These are phyloP conservation scores for Microcera coccophila DNA, from an alignment of 2,329 filamentous ascomycete genomes.

Conservation along the genomic window DNA sequence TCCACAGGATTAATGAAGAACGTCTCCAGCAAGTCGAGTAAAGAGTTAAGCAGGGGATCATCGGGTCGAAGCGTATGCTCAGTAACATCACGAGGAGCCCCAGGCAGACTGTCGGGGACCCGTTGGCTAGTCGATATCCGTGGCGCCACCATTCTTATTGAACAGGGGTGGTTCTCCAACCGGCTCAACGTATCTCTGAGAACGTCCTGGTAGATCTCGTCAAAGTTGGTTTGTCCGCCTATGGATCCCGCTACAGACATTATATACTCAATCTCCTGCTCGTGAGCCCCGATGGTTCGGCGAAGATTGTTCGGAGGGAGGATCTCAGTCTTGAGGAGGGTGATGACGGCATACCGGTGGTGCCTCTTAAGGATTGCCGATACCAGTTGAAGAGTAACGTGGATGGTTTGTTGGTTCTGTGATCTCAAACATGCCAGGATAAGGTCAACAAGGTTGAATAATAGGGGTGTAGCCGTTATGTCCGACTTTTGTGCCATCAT, in stretches of 20 bases:
- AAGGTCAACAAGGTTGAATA: slow-evolving; percentile 92
- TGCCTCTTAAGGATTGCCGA: slow-evolving; percentile 84
- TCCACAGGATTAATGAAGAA: slow-evolving; percentile 92
- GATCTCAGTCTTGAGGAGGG: slow-evolving; percentile 65
- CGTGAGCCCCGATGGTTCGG: slow-evolving; percentile 69
- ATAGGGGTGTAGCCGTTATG: slow-evolving; percentile 68
- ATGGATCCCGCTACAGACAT: slow-evolving; percentile 65
- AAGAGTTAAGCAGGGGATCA: slow-evolving; percentile 61
- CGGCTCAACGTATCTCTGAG: slow-evolving; percentile 66
- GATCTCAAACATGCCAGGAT: slow-evolving; percentile 82
- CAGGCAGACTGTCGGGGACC: slow-evolving; percentile 53
- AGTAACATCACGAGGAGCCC: slow-evolving; percentile 57
- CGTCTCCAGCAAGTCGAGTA: slow-evolving; percentile 66
- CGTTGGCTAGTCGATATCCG: slow-evolving; percentile 54
- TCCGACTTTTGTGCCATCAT: slow-evolving; percentile 74
- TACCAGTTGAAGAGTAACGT: slow-evolving; percentile 81
- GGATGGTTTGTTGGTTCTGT: slow-evolving; percentile 80
- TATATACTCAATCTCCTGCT: slow-evolving; percentile 70
- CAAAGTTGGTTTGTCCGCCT: slow-evolving; percentile 65
- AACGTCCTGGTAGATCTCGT: slow-evolving; percentile 68
- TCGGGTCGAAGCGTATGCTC: slow-evolving; percentile 59
- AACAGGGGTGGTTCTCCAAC: slow-evolving; percentile 71
- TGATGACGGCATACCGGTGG: slow-evolving; percentile 78
- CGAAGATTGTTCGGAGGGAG: slow-evolving; percentile 50
- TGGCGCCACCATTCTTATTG: slow-evolving; percentile 62